These are phyloP conservation scores for Tetrapyrgos nigripes DNA, from an alignment of 1,284 basidiomycete genomes.

Conservation along the genomic window DNA sequence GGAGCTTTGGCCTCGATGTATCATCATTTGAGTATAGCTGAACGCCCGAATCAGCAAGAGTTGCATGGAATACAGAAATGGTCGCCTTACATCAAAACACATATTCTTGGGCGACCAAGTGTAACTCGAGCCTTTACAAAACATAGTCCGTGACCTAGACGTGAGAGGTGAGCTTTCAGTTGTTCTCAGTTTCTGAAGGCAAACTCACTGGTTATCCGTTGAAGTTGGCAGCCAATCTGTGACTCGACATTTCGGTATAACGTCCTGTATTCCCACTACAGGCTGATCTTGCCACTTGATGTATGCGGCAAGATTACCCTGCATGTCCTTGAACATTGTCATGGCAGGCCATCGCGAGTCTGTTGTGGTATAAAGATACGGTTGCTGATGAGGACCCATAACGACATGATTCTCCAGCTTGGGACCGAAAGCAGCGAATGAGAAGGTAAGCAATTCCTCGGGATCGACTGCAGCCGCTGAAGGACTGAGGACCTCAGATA, in stretches of 20 bases:
- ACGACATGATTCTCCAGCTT: constrained; percentile 56
- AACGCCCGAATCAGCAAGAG: not conserved
- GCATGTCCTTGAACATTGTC: constrained; percentile 51
- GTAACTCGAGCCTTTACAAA: constrained; percentile 22
- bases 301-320: constrained; percentile 51
- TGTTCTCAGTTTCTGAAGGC: constrained; percentile 1
- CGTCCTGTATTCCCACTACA: constrained; percentile 50
- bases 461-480: too few species aligned
- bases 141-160: constrained; percentile 38
- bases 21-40: constrained; percentile 29
- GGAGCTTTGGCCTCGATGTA: constrained; percentile 25
- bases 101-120: constrained; percentile 42
- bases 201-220: constrained; percentile 49
- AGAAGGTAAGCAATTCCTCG: constrained; percentile 41
- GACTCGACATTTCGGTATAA: constrained; percentile 44
- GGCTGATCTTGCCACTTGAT: constrained; percentile 57
- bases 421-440: constrained; percentile 50
- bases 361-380: constrained; percentile 44
- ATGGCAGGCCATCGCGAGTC: constrained; percentile 43
- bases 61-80: not conserved
- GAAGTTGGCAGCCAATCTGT: constrained; percentile 56
- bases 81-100: constrained; percentile 19
- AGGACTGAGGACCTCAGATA: too few species aligned
- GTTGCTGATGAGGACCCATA: constrained; percentile 47
- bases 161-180: not conserved